Base-by-base conservation (phyloP, 495 filamentous ascomycete genomes). In the Aspergillus mulundensis region DNA sequence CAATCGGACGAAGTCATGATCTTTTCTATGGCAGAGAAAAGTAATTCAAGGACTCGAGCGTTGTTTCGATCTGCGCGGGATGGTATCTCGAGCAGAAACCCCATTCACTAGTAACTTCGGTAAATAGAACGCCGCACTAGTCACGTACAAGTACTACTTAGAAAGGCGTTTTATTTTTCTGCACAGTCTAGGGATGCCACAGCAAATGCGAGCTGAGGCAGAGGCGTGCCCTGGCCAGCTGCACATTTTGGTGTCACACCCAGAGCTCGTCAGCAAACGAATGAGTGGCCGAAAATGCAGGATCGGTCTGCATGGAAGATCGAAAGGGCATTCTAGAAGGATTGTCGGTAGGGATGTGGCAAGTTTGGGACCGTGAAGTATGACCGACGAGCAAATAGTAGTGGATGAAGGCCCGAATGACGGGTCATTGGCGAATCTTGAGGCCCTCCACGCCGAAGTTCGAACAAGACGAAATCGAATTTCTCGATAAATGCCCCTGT, bases 241-340 rank as follows among this genome's bases (percentile, higher is more conserved):
- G 54, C 58, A 61, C 44, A 49, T 48, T 56, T 28, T 23, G 34
- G 51, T 40, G 46, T 38, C 32, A 36, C 32, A 36, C 32, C 32
- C 8, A 36, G 5, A 4, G 12, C 32, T 36, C 44, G 25, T 54
- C 36, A 45, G 43, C 30, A 45, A 42, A 14, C 39, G 38, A 49
- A 57, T 57, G 57, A 53, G 44, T 53, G 61, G 47, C 28, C 23
- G 21, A 19, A 8, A 12, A 30, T 30, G 50, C 57, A 55, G 41
- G 43, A 40, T 60, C 44, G 46, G 51, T 38, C 54, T 62, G 62
- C 62, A 65, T 58, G 50, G 59, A 61, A 65, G 54, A 53, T 44
- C 48, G 28, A 59, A 56, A 47, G 28, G 38, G 16, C 32, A 53
- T 66, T 66, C 64, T 62, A 66, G 61, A 66, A 66, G 54, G 34